Evolutionary conservation across 805 yeast species (phyloP).

Genomic region (Candida maesae): DNA sequence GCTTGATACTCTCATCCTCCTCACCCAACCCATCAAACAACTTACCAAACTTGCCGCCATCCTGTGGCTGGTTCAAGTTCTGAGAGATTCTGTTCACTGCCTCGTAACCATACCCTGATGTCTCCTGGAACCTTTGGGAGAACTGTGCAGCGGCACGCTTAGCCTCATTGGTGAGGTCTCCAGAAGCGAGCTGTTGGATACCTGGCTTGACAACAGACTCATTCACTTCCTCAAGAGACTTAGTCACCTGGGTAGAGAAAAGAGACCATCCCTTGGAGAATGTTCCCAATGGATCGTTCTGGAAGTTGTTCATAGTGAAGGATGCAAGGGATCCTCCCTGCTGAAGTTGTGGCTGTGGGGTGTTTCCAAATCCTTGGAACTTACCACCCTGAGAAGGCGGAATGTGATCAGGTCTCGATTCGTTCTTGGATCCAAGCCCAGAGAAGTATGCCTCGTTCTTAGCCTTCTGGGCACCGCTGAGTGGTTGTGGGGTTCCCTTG

Average conservation of each 20-base stretch:
- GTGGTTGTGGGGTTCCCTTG: conserved; percentile 34
- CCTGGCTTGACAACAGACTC: conserved; percentile 92
- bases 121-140: conserved; percentile 90
- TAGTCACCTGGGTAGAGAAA: conserved; percentile 79
- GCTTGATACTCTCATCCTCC: conserved; percentile 39
- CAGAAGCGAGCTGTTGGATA: conserved; percentile 70
- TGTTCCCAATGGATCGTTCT: conserved; percentile 86
- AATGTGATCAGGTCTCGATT: conserved; percentile 65
- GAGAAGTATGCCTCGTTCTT: conserved; percentile 83
- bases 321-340: conserved; percentile 44
- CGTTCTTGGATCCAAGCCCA: conserved; percentile 68
- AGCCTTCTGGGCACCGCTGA: conserved; percentile 31
- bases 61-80: conserved; percentile 32
- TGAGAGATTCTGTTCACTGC: conserved; percentile 44
- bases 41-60: conserved; percentile 41
- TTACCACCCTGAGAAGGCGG: conserved; percentile 96
- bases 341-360: conserved; percentile 46
- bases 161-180: conserved; percentile 79
- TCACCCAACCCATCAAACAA: conserved; percentile 56
- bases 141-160: conserved; percentile 93
- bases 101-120: conserved; percentile 71
- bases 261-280: conserved; percentile 92
- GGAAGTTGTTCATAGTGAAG: conserved; percentile 65
- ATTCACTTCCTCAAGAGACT: conserved; percentile 80
- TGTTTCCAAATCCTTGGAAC: conserved; percentile 86